Percentiles rank a stretch among this genome's conserved stretches.
Evolutionary conservation across 2,329 filamentous ascomycete genomes (phyloP).

Genomic region (Ophiocordyceps sinensis): DNA sequence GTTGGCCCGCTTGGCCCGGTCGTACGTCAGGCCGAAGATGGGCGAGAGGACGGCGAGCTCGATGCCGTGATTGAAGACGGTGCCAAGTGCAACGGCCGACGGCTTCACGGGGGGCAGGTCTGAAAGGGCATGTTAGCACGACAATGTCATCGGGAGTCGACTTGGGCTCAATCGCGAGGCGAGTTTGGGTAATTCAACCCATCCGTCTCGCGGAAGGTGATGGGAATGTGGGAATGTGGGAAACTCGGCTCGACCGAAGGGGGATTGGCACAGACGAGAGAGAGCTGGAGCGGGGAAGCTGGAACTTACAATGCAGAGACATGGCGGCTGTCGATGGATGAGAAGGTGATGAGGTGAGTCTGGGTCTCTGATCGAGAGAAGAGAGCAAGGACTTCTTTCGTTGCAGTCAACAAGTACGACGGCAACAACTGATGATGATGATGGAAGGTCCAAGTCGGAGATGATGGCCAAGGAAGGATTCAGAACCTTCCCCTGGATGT

Average conservation of each 20-base stretch:
- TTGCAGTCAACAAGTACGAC: background rate
- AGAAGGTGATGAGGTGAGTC: background rate
- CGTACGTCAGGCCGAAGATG: slow-evolving; percentile 88
- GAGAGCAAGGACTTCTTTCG: background rate
- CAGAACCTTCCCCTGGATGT: no score
- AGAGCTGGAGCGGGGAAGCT: background rate
- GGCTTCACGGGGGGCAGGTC: slow-evolving; percentile 75
- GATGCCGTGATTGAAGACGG: slow-evolving; percentile 85
- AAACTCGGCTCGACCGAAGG: background rate
- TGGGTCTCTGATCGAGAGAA: background rate
- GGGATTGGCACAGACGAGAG: background rate
- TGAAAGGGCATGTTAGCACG: slow-evolving; percentile 9
- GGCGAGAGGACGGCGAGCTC: slow-evolving; percentile 79
- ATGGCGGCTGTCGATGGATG: background rate
- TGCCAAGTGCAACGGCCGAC: slow-evolving; percentile 91
- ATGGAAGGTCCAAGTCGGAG: slow-evolving; percentile 1
- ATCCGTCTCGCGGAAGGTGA: background rate
- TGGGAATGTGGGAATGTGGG: background rate
- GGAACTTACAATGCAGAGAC: background rate
- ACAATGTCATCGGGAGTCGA: background rate
- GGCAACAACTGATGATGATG: slow-evolving; percentile 1
- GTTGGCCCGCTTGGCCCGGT: slow-evolving; percentile 80
- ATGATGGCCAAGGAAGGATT: background rate
- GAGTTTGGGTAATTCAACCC: background rate
- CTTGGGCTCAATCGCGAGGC: background rate